Conservation (phyloP, 2,329 filamentous ascomycete species). For the Nemania diffusa region DNA sequence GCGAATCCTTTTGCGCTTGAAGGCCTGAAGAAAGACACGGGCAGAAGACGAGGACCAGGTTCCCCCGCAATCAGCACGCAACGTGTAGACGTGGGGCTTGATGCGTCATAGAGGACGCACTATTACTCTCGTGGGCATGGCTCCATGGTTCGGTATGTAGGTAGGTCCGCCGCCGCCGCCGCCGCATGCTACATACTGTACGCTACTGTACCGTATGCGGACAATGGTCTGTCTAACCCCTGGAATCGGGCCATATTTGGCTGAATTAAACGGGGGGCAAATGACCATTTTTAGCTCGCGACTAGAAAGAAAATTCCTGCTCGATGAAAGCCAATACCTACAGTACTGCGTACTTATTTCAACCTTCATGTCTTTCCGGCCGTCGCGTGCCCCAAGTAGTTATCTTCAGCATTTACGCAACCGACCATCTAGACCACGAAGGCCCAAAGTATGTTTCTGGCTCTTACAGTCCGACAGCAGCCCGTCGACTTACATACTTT, state of each 20-base stretch:
- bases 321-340: not conserved
- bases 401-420: not conserved
- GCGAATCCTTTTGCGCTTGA: not conserved
- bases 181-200: no score
- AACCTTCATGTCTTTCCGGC: not conserved
- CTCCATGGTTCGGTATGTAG: slow-evolving; percentile 10
- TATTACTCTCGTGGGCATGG: slow-evolving; percentile 16
- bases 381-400: no score
- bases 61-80: slow-evolving; percentile 38
- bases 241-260: slow-evolving; percentile 18
- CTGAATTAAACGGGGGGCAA: slow-evolving; percentile 18
- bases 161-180: no score
- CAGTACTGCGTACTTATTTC: no score
- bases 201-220: no score
- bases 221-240: slow-evolving; percentile 5
- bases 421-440: no score
- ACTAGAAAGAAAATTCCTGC: slow-evolving; percentile 17
- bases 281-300: slow-evolving; percentile 28
- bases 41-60: not conserved
- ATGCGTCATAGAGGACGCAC: slow-evolving; percentile 37
- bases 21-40: not conserved
- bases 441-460: not conserved
- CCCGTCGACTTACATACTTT: not conserved
- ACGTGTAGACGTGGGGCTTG: not conserved
- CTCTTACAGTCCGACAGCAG: not conserved